phyloP scores from a whole-genome alignment of 805 yeast species.

The Vanderwaltozyma tropicalis region DNA sequence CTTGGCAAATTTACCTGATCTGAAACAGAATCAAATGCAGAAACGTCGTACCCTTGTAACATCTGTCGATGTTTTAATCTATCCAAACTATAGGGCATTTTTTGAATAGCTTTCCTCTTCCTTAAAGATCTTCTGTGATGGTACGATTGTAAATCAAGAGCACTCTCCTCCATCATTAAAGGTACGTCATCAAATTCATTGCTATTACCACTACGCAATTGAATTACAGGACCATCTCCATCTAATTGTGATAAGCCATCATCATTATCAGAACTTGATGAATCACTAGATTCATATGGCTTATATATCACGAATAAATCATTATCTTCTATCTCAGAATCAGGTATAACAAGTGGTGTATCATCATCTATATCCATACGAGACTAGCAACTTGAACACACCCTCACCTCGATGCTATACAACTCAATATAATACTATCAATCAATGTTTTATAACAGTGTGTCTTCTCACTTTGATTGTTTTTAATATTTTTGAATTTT shows the following conservation, averaged over 20 bases:
- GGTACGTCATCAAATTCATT: not conserved
- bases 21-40: slow-evolving; percentile 17
- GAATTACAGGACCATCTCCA: not conserved
- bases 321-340: slow-evolving; percentile 1
- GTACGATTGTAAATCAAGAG: not conserved
- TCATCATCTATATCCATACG: slow-evolving; percentile 3
- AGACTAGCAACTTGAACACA: not conserved
- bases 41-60: slow-evolving; percentile 22
- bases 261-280: not conserved
- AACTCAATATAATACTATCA: too few species aligned
- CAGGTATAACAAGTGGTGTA: not conserved
- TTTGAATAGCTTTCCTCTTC: slow-evolving; percentile 27
- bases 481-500: too few species aligned
- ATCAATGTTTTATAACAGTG: too few species aligned
- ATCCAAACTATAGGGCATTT: slow-evolving; percentile 28
- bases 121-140: slow-evolving; percentile 14
- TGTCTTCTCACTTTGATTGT: too few species aligned
- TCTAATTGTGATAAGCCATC: not conserved
- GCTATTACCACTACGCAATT: not conserved
- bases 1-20: slow-evolving; percentile 13
- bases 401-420: not conserved
- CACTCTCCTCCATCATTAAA: not conserved
- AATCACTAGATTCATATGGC: not conserved
- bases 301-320: not conserved
- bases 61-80: slow-evolving; percentile 24